A percentile compares a stretch with the other conserved stretches of the same genome.
Conservation (phyloP, 2,329 filamentous ascomycete genomes). For the Madurella mycetomatis region DNA sequence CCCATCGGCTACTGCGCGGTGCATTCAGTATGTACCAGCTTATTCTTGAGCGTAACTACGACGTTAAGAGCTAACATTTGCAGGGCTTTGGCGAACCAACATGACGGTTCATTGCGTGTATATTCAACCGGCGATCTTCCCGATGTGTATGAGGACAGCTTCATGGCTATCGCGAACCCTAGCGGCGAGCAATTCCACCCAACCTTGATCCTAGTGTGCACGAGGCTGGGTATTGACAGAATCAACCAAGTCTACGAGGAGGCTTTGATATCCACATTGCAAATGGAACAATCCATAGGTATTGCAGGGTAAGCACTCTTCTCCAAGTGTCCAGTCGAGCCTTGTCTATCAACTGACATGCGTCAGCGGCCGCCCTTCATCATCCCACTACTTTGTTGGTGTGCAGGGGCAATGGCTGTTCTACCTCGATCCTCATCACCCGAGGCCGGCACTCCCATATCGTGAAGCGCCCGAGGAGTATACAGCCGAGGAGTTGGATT, state of each 20-base stretch:
- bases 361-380: constrained; percentile 78
- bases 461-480: constrained; percentile 54
- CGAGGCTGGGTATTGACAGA: constrained; percentile 86
- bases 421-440: constrained; percentile 91
- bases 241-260: constrained; percentile 95
- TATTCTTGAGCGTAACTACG: too few species aligned
- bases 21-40: constrained; percentile 71
- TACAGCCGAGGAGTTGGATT: constrained; percentile 67
- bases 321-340: neutral
- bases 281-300: constrained; percentile 88
- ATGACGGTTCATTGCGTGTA: constrained; percentile 64
- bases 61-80: constrained; percentile 5
- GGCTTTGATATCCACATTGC: constrained; percentile 77
- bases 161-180: constrained; percentile 71
- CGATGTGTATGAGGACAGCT: constrained; percentile 88
- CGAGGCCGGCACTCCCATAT: constrained; percentile 68
- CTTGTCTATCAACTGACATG: constrained; percentile 7
- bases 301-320: constrained; percentile 72
- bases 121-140: constrained; percentile 87
- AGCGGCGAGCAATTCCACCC: constrained; percentile 66
- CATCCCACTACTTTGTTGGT: constrained; percentile 64
- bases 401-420: constrained; percentile 71
- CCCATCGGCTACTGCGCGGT: constrained; percentile 89
- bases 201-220: constrained; percentile 83
- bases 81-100: constrained; percentile 69